Conservation (phyloP, 2,329 filamentous ascomycete genomes). For the Sporothrix sp. region DNA sequence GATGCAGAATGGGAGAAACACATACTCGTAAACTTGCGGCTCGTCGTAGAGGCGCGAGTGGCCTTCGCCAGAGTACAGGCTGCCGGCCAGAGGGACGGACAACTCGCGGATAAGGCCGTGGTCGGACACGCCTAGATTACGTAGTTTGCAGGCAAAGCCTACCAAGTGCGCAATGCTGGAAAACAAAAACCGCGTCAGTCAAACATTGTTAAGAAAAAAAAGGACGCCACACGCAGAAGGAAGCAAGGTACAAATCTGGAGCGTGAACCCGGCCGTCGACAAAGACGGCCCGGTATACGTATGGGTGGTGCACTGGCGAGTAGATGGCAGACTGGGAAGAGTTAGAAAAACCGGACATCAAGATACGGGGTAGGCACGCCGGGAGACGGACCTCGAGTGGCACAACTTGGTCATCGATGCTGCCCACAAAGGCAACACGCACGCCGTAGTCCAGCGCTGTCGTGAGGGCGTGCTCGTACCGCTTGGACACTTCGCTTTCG, state of each 20-base stretch:
- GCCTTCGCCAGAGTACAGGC: slow-evolving; percentile 82
- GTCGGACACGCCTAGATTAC: slow-evolving; percentile 86
- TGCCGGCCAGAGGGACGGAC: slow-evolving; percentile 78
- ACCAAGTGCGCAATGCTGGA: slow-evolving; percentile 72
- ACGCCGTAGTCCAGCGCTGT: slow-evolving; percentile 68
- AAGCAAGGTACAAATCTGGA: slow-evolving; percentile 61
- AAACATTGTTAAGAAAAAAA: no score
- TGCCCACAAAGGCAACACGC: slow-evolving; percentile 78
- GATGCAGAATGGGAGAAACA: slow-evolving; percentile 16
- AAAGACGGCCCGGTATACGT: slow-evolving; percentile 92
- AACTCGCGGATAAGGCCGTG: slow-evolving; percentile 89
- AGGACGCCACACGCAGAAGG: no score
- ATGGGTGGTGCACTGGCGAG: slow-evolving; percentile 75
- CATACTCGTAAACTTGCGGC: slow-evolving; percentile 66
- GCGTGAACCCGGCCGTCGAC: slow-evolving; percentile 88
- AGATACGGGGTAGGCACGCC: background rate
- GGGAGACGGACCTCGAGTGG: slow-evolving; percentile 61
- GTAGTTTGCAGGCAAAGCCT: slow-evolving; percentile 84
- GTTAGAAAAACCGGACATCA: background rate
- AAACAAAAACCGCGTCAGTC: background rate
- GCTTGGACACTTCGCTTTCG: slow-evolving; percentile 69
- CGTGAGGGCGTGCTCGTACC: slow-evolving; percentile 68
- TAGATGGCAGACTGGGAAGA: slow-evolving; percentile 63
- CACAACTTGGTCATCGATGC: slow-evolving; percentile 93
- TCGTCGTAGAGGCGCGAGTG: slow-evolving; percentile 93